phyloP scores from a whole-genome alignment of 257 asterid species.

The Nicotiana paniculata region DNA sequence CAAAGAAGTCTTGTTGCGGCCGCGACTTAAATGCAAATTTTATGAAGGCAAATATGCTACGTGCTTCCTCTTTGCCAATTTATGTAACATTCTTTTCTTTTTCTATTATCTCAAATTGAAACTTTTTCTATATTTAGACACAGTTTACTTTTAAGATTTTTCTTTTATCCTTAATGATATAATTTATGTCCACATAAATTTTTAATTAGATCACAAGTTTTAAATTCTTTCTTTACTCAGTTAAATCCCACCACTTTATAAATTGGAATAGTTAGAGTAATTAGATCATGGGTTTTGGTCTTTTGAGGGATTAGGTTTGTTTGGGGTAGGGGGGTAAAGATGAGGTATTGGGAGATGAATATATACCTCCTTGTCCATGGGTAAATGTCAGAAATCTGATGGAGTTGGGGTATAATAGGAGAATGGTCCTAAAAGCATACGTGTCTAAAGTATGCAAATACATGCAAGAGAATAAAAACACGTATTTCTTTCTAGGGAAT shows the following conservation, averaged over 20 bases:
- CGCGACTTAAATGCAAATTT: neutral
- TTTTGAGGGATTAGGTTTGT: neutral
- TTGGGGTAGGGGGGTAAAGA: neutral
- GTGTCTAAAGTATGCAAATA: constrained; percentile 10
- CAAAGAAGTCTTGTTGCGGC: neutral
- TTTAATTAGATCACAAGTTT: too few species aligned
- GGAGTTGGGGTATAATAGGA: neutral
- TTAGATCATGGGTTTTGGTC: neutral
- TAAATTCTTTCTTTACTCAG: too few species aligned
- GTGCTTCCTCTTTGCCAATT: too few species aligned
- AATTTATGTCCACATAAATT: too few species aligned
- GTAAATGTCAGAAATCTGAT: constrained; percentile 7
- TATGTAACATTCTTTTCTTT: too few species aligned
- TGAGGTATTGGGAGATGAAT: neutral
- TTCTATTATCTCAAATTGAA: too few species aligned
- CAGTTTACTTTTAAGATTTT: too few species aligned
- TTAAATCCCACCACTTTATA: too few species aligned
- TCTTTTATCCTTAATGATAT: too few species aligned
- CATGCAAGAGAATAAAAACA: constrained; percentile 21
- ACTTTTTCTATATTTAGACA: too few species aligned
- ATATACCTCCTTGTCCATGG: too few species aligned
- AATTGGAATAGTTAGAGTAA: neutral
- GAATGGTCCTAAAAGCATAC: constrained; percentile 16
- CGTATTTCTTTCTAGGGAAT: constrained; percentile 14
- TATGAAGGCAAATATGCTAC: neutral